Percentiles rank a stretch among this genome's conserved stretches.
These are phyloP conservation scores for Zoysia matrella DNA, from an alignment of 202 grass and related monocot species.

Conservation along the genomic window DNA sequence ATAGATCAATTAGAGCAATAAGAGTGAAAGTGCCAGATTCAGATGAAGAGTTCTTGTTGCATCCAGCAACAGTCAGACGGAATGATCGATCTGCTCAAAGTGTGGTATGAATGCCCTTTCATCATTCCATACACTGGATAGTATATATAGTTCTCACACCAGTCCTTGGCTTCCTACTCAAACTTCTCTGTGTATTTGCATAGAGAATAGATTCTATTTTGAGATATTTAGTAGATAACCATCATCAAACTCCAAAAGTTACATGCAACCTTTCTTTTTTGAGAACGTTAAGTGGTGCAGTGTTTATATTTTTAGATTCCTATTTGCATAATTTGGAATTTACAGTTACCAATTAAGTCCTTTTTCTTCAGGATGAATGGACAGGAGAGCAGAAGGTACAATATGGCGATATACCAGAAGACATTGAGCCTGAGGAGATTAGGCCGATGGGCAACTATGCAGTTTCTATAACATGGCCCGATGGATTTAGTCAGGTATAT, in stretches of 20 bases:
- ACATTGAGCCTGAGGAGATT: conserved; percentile 97
- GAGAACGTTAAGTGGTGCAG: not conserved
- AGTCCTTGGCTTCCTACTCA: not conserved
- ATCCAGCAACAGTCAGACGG: conserved; percentile 90
- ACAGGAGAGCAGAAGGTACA: conserved; percentile 94
- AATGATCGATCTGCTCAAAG: conserved; percentile 96
- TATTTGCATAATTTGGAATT: not conserved
- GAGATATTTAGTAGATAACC: not conserved
- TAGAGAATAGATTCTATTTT: not conserved
- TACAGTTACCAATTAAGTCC: conserved; percentile 26
- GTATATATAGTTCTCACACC: conserved; percentile 29
- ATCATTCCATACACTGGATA: not conserved
- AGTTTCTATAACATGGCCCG: conserved; percentile 97
- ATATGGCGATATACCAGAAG: conserved; percentile 84
- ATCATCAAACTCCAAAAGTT: conserved; percentile 1
- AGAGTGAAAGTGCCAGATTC: conserved; percentile 98
- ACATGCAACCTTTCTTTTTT: not conserved
- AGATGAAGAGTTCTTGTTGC: conserved; percentile 92
- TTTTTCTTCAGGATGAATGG: conserved; percentile 82
- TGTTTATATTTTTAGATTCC: conserved; percentile 6
- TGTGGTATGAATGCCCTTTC: conserved; percentile 68
- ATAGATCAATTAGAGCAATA: conserved; percentile 85
- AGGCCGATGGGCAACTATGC: conserved; percentile 95
- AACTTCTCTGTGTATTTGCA: not conserved
- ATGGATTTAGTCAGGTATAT: conserved; percentile 91